These are phyloP conservation scores for Pseudocercospora eumusae DNA, from an alignment of 2,329 filamentous ascomycete genomes.

Conservation along the genomic window DNA sequence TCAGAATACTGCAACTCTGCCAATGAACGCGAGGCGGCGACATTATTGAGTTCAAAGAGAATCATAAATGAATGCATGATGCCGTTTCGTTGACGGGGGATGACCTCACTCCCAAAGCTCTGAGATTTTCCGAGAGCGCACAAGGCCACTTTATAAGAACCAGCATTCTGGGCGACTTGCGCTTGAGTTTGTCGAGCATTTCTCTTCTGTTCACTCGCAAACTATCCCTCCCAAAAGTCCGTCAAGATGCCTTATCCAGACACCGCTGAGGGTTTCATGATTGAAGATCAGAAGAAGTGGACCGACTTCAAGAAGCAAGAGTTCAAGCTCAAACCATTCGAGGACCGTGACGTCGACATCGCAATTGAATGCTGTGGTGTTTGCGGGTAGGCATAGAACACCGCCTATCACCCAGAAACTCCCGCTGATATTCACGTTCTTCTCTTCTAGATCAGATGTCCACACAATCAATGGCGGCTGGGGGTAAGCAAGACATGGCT, in stretches of 20 bases:
- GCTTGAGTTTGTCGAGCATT: background rate
- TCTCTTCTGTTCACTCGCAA: slow-evolving; percentile 5
- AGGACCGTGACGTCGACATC: slow-evolving; percentile 83
- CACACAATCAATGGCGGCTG: slow-evolving; percentile 33
- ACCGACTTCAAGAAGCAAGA: slow-evolving; percentile 57
- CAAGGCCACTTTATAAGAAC: background rate
- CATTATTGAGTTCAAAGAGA: background rate
- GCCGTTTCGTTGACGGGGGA: background rate
- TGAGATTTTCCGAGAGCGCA: slow-evolving; percentile 1
- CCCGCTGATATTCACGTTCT: too few species aligned
- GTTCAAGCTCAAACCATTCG: slow-evolving; percentile 82
- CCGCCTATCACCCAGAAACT: too few species aligned
- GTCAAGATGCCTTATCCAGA: slow-evolving; percentile 54
- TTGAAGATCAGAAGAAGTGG: slow-evolving; percentile 62
- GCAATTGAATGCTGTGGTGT: slow-evolving; percentile 78
- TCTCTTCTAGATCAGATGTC: slow-evolving; percentile 17
- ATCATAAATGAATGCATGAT: background rate
- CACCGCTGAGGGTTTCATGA: slow-evolving; percentile 52
- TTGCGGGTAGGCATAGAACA: slow-evolving; percentile 34
- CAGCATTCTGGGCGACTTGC: background rate
- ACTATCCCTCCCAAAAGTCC: slow-evolving; percentile 9
- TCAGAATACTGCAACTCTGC: background rate
- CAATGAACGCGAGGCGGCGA: background rate
- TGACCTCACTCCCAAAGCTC: slow-evolving; percentile 6
- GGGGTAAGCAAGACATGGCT: too few species aligned